These are phyloP conservation scores for Poterioochromonas sp. DNA, from an alignment of 352 stramenopile genomes.

Conservation along the genomic window DNA sequence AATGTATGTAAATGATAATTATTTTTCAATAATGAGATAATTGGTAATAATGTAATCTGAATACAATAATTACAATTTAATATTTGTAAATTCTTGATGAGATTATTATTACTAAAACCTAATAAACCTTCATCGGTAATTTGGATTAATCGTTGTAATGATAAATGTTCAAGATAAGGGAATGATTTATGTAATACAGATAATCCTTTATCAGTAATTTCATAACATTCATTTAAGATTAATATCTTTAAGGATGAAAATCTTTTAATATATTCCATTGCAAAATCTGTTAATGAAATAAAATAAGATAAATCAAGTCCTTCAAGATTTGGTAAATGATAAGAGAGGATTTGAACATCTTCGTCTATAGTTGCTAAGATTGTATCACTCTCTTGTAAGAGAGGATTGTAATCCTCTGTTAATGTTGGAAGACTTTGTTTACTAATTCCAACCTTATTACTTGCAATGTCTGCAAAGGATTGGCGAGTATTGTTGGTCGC, in stretches of 20 bases:
- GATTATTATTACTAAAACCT: too few species aligned
- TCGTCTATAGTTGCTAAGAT: neutral
- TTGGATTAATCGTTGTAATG: constrained; percentile 38
- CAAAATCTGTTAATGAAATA: neutral
- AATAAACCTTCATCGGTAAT: constrained; percentile 53
- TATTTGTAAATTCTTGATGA: neutral
- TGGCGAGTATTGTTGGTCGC: neutral
- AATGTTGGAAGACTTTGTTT: too few species aligned
- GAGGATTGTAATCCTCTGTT: neutral
- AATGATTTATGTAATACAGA: constrained; percentile 40
- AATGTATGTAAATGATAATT: constrained; percentile 59
- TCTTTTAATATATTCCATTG: neutral
- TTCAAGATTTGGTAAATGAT: neutral
- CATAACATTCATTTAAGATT: constrained; percentile 57
- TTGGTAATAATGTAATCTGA: constrained; percentile 51
- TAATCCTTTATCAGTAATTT: constrained; percentile 59
- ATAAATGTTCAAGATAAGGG: constrained; percentile 36
- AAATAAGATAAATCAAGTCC: constrained; percentile 10
- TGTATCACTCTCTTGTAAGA: neutral
- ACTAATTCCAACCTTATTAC: too few species aligned
- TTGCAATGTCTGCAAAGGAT: neutral
- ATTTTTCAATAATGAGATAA: constrained; percentile 53
- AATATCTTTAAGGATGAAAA: constrained; percentile 41
- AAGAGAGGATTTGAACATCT: neutral
- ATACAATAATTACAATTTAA: constrained; percentile 70